Evolutionary conservation across 257 asterid genomes (phyloP).

Genomic region (Eustoma russellianum): DNA sequence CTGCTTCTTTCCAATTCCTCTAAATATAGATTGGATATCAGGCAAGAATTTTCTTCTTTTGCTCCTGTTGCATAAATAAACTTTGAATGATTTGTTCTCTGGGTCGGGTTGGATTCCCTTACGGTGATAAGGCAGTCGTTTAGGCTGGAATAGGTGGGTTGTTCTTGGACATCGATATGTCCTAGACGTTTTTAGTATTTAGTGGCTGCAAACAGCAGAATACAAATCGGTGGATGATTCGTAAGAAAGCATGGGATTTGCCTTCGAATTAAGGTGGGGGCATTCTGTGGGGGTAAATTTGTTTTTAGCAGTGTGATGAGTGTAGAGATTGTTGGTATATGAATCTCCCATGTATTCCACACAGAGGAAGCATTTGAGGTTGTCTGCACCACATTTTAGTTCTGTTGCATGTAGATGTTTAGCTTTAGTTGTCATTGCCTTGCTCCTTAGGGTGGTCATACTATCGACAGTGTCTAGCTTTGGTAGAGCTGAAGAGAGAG

Average conservation of each 20-base stretch:
- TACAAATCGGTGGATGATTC: not conserved
- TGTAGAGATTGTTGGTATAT: conserved; percentile 11
- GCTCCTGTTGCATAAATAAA: not conserved
- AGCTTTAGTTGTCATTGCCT: conserved; percentile 24
- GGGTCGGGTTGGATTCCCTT: not conserved
- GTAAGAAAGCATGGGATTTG: not conserved
- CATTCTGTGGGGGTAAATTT: no score
- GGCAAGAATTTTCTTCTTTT: not conserved
- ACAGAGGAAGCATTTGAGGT: conserved; percentile 42
- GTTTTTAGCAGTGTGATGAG: not conserved
- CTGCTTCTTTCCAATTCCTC: no score
- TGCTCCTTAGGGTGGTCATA: conserved; percentile 41
- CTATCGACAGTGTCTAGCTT: conserved; percentile 30
- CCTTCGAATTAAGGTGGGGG: conserved; percentile 1
- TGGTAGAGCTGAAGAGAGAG: conserved; percentile 24
- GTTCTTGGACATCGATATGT: not conserved
- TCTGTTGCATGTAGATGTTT: conserved; percentile 52
- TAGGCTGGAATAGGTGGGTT: not conserved
- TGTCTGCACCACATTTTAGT: conserved; percentile 39
- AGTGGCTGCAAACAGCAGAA: not conserved
- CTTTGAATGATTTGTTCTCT: not conserved
- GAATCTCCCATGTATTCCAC: conserved; percentile 44
- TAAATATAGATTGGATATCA: not conserved
- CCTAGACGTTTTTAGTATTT: not conserved
- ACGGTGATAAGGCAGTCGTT: not conserved